phyloP scores from a whole-genome alignment of 140 eudicot species.

The Erigeron philadelphicus region DNA sequence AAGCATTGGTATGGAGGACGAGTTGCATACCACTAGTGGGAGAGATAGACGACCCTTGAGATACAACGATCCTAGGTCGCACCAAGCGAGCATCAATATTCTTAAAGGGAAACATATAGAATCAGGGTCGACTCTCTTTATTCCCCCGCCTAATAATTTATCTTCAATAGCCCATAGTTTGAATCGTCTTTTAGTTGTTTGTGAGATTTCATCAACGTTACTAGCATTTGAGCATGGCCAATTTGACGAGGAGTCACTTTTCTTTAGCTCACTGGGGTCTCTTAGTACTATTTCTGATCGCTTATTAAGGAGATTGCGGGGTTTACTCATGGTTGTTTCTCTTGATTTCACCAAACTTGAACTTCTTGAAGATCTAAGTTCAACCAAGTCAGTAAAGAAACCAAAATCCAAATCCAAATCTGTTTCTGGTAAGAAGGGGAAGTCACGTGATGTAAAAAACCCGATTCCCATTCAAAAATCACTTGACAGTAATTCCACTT shows the following conservation, averaged over 20 bases:
- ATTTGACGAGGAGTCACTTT: slow-evolving; percentile 40
- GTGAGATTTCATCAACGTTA: slow-evolving; percentile 45
- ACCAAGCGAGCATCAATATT: slow-evolving; percentile 24
- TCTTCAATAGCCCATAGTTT: slow-evolving; percentile 33
- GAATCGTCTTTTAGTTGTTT: slow-evolving; percentile 52
- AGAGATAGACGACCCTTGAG: slow-evolving; percentile 26
- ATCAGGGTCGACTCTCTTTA: slow-evolving; percentile 19
- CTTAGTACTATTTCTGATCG: slow-evolving; percentile 56
- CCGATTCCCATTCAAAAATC: slow-evolving; percentile 37
- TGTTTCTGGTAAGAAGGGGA: slow-evolving; percentile 67
- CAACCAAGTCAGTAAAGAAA: slow-evolving; percentile 37
- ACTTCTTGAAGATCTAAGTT: slow-evolving; percentile 62
- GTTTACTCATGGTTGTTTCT: slow-evolving; percentile 79
- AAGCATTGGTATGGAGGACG: slow-evolving; percentile 41
- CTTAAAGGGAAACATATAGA: slow-evolving; percentile 34
- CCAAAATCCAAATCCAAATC: slow-evolving; percentile 46
- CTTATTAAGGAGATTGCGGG: slow-evolving; percentile 62
- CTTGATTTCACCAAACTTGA: slow-evolving; percentile 82
- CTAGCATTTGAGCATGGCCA: slow-evolving; percentile 42
- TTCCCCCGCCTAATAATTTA: slow-evolving; percentile 29
- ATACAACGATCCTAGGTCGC: slow-evolving; percentile 21
- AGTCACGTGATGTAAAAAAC: slow-evolving; percentile 46
- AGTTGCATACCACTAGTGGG: slow-evolving; percentile 27
- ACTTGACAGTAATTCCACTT: slow-evolving; percentile 29
- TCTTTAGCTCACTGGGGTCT: slow-evolving; percentile 70